Evolutionary conservation across 2,329 filamentous ascomycete genomes (phyloP), one percentile per base, ranked within the genome.

Genomic region (Trichophaea hybrida): DNA sequence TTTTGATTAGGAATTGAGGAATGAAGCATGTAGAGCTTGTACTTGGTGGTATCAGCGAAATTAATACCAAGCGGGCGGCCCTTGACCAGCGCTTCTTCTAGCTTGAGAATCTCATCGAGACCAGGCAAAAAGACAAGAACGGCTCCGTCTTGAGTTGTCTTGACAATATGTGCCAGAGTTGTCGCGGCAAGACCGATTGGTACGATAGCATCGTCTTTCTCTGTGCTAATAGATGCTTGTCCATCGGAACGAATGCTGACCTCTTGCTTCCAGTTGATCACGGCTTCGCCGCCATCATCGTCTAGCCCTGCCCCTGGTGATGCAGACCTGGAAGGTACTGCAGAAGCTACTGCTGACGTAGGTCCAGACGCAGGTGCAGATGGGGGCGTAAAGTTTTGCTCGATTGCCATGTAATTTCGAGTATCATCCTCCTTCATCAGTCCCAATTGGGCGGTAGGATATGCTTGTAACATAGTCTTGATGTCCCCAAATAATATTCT

Each of bases 111-210:
- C 61, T 69, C 67, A 35, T 68, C 60, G 32, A 69, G 59, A 5
- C 75, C 75, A 2, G 76, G 76, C 6, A 79, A 69, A 57, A 78
- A 78, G 5, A 74, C 74, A 48, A 79, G 68, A 15, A 79, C 73
- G 24, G 75, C 72, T 8, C 76, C 77, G 8, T 71, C 68, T 5
- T 69, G 58, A 2, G 71, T 75, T 2, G 71, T 74, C 31, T 70
- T 70, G 34, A 72, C 68, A n/a, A 79, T 72, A 62, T 78, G 74
- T 2, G 73, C 72, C 57, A 79, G 70, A 5, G 73, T 73, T 1
- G 73, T 71, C 24, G 72, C 72, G 10, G 74, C 68, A 17, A 80
- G 70, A 13, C 72, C 72, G 2, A 71, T 60, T 12, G 76, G 75
- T 5, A 76, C 70, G 4, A 72, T 59, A 12, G 66, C 68, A 58